Evolutionary conservation across 495 filamentous ascomycete genomes (phyloP).

Genomic region (Aspergillus olivimuriae): DNA sequence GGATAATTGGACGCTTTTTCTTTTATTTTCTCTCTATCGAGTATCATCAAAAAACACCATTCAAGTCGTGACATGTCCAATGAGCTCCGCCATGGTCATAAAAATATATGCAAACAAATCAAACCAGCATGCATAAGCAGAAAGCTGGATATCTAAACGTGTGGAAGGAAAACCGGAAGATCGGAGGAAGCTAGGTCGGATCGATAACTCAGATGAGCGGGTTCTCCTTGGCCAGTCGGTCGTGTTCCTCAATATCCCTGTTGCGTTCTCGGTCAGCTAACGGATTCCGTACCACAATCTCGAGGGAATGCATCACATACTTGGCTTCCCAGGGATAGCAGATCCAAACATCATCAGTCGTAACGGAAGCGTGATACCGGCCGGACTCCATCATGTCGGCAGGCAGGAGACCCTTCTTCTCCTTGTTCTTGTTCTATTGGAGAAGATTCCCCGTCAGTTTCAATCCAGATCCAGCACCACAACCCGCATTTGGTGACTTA

Average conservation of each 20-base stretch:
- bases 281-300: neutral
- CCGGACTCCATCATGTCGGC: constrained; percentile 67
- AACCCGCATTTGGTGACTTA: no score
- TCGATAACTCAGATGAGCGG: constrained; percentile 15
- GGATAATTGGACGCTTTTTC: constrained; percentile 1
- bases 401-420: constrained; percentile 84
- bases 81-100: constrained; percentile 2
- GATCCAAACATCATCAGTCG: constrained; percentile 91
- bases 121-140: constrained; percentile 1
- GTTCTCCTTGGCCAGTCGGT: constrained; percentile 57
- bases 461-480: neutral
- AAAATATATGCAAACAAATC: constrained; percentile 8
- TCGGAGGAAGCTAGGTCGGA: neutral
- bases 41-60: constrained; percentile 22
- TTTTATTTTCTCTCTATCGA: constrained; percentile 15
- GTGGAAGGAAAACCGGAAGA: neutral
- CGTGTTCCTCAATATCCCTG: constrained; percentile 90
- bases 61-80: constrained; percentile 15
- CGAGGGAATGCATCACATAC: constrained; percentile 32
- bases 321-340: constrained; percentile 99
- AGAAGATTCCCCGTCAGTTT: constrained; percentile 1
- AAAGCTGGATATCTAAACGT: neutral
- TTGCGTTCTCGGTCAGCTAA: constrained; percentile 12
- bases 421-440: constrained; percentile 86
- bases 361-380: constrained; percentile 79